Conservation (phyloP, 1,139 yeast species). For the Diutina sp. region DNA sequence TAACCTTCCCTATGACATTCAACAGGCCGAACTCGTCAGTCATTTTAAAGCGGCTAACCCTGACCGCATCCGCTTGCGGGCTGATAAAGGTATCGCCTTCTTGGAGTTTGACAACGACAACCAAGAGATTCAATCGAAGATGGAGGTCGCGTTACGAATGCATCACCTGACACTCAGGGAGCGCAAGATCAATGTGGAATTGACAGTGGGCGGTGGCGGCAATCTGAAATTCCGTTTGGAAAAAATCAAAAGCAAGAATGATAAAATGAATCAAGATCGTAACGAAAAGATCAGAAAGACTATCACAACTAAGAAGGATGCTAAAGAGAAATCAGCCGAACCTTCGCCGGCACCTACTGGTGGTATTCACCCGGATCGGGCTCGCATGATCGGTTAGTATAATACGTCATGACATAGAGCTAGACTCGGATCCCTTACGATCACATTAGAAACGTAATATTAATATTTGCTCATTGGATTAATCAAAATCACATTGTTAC, state of each 20-base stretch:
- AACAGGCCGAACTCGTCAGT: constrained; percentile 46
- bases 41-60: constrained; percentile 74
- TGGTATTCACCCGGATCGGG: constrained; percentile 1
- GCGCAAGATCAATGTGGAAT: constrained; percentile 82
- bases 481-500: neutral
- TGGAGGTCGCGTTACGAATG: constrained; percentile 72
- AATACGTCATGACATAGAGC: neutral
- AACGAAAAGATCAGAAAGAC: constrained; percentile 39
- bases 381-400: neutral
- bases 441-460: neutral
- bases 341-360: neutral
- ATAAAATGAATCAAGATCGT: constrained; percentile 54
- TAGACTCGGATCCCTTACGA: neutral
- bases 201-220: constrained; percentile 98
- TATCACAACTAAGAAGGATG: constrained; percentile 19
- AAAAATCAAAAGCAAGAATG: constrained; percentile 72
- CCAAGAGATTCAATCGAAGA: constrained; percentile 56
- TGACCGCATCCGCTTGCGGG: constrained; percentile 61
- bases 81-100: constrained; percentile 86
- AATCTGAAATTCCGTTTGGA: constrained; percentile 57
- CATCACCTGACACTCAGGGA: constrained; percentile 61
- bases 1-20: constrained; percentile 65
- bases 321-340: constrained; percentile 10
- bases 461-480: neutral
- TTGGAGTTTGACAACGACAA: constrained; percentile 64